Conservation (phyloP, 129 eudicot species). For the Erigeron canadensis region DNA sequence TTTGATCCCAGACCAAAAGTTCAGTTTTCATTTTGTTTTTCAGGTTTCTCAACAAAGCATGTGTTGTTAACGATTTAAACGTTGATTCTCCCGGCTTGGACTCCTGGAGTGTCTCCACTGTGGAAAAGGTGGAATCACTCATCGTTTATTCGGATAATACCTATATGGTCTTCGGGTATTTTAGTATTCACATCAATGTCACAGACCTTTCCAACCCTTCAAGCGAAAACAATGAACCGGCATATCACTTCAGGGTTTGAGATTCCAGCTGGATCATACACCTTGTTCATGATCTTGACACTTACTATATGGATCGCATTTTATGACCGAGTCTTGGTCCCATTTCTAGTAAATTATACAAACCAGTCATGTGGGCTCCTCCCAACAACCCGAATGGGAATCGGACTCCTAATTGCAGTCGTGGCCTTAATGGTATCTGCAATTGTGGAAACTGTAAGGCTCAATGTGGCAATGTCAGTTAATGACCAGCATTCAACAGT, state of each 20-base stretch:
- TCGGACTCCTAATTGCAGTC: conserved; percentile 40
- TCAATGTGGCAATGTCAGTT: conserved; percentile 3
- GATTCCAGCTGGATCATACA: conserved; percentile 50
- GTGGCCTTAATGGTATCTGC: conserved; percentile 34
- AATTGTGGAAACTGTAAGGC: conserved; percentile 38
- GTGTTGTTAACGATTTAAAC: conserved; percentile 43
- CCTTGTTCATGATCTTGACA: conserved; percentile 32
- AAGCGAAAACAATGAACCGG: conserved; percentile 47
- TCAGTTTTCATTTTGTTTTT: background rate
- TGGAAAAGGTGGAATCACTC: conserved; percentile 57
- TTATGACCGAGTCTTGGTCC: conserved; percentile 47
- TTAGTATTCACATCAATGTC: conserved; percentile 15
- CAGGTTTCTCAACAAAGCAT: conserved; percentile 73
- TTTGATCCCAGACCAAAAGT: too few relatives aligned
- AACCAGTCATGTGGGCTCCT: conserved; percentile 37
- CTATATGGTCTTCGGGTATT: conserved; percentile 58
- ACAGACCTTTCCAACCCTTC: conserved; percentile 44
- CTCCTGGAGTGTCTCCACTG: conserved; percentile 52
- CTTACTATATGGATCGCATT: conserved; percentile 40
- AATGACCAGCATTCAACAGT: background rate
- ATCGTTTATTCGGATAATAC: conserved; percentile 48
- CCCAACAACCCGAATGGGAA: conserved; percentile 45
- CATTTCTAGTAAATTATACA: conserved; percentile 28
- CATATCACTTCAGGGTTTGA: conserved; percentile 32
- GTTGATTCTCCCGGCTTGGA: conserved; percentile 34